Conservation (phyloP, 2,329 filamentous ascomycete species). For the Aureobasidium vineae region DNA sequence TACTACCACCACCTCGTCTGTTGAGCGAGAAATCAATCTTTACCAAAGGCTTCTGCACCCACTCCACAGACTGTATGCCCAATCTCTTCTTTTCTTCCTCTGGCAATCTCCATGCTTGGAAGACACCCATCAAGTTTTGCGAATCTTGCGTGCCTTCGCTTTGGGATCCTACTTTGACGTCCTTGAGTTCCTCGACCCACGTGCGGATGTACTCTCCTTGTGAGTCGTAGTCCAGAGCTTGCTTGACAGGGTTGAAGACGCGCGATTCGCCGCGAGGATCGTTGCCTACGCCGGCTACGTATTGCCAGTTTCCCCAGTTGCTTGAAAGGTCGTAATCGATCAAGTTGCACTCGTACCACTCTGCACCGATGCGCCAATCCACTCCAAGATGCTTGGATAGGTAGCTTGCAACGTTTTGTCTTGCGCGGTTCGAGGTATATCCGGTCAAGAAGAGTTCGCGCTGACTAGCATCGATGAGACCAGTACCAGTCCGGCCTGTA, state of each 20-base stretch:
- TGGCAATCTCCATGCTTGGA: slow-evolving; percentile 67
- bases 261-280: slow-evolving; percentile 69
- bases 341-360: slow-evolving; percentile 76
- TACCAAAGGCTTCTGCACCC: slow-evolving; percentile 66
- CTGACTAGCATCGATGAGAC: slow-evolving; percentile 73
- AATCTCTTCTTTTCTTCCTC: slow-evolving; percentile 57
- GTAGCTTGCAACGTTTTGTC: slow-evolving; percentile 75
- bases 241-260: slow-evolving; percentile 81
- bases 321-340: slow-evolving; percentile 73
- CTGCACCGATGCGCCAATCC: slow-evolving; percentile 77
- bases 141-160: slow-evolving; percentile 26
- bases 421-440: slow-evolving; percentile 72
- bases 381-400: slow-evolving; percentile 69
- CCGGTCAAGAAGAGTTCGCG: slow-evolving; percentile 72
- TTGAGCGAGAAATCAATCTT: slow-evolving; percentile 63
- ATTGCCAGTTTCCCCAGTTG: slow-evolving; percentile 74
- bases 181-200: slow-evolving; percentile 68
- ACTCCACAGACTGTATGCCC: slow-evolving; percentile 58
- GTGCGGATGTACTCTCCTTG: slow-evolving; percentile 67
- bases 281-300: slow-evolving; percentile 75
- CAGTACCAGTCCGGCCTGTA: slow-evolving; percentile 69
- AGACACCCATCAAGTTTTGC: slow-evolving; percentile 57
- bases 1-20: slow-evolving; percentile 40
- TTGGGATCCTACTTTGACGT: slow-evolving; percentile 42
- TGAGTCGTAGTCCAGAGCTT: slow-evolving; percentile 73